Base-by-base conservation (phyloP, 2,329 filamentous ascomycete genomes). In the Trichoderma guizhouense region DNA sequence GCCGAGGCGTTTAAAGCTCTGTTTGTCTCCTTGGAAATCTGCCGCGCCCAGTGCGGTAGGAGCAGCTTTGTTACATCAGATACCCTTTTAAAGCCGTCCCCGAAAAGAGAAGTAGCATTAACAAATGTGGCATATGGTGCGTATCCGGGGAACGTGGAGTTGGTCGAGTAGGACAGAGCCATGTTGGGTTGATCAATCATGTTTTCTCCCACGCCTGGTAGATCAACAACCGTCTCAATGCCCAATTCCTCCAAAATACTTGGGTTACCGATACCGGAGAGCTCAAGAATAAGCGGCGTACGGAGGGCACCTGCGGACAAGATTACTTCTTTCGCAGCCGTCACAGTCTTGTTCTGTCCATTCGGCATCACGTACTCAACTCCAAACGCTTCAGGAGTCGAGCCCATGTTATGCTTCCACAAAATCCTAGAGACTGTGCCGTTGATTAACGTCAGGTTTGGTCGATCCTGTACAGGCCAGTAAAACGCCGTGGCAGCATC, bases 141-240 rank as follows among this genome's bases (percentile, higher is more conserved):
- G 66, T 77, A 81, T 0, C 76, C 75, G 7, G 68, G 62, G 9
- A 69, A n/a, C 9, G 76, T 76, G 2, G 74, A 24, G 15, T 72
- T 77, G 57, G 72, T 74, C 11, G 68, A 73, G 62, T 79, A 82
- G 6, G 72, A 53, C 7, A 83, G 63, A 1, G 67, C 47, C 2
- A 74, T 76, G 71, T 78, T 79, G 15, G 87, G 78, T 75, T 89
- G 86, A 63, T 85, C 83, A 73, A 82, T 80, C 60, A 83, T 78
- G 73, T 84, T 84, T 73, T 81, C 80, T 65, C 83, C 83, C 12
- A 84, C 73, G 18, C 64, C 82, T 8, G 81, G 79, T 30, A 83
- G 75, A 62, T 82, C 76, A 14, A 83, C 74, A 15, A 82, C 72
- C 5, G 76, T 68, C 7, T 75, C 68, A 57, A 84, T 80, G n/a